Base-by-base conservation (phyloP, 345 rosid genomes). In the Lepidium sativum region DNA sequence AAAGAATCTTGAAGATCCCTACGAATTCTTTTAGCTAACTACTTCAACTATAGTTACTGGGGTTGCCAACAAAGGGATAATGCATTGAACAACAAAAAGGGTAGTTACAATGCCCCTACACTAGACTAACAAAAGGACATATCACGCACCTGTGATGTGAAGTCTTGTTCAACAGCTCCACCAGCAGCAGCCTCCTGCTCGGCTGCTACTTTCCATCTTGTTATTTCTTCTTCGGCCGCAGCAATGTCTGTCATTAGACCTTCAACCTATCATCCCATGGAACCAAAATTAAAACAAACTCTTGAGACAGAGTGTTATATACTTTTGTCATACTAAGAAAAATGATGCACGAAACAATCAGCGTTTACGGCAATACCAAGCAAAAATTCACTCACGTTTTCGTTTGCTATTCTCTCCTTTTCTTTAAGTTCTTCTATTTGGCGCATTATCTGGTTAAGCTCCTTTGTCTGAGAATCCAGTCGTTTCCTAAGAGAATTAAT, bases 181-280 rank as follows among this genome's bases (percentile, higher is more conserved):
- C 96, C 99, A 9, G 98, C 99, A 72, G 91, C 97, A 70, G 99
- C 98, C 76, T 91, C 99, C 63, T 95, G 86, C 82, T 91, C 99
- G 44, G 98, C 99, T 68, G 99, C 99, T 39, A 82, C 83, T 87
- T 91, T 95, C 99, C 99, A 95, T 80, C 99, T 84, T 17, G 81
- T 62, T 70, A 95, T 95, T 83, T 95, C 99, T 85, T 91, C 99
- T 78, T 91, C 99, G 61, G 99, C 91, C 56, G 94, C 94, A 77
- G 95, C 85, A 71, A 95, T 86, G 73, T 95, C 97, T 67, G 83
- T 78, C 97, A 95, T 90, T 58, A 95, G 91, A 72, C 97, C 99
- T 81, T 95, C 97, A 65, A 95, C 83, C 99, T 95, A 71, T 51
- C 34, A 65, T 37, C 17, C 6, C 8, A 56, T 43, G 31, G 31